phyloP scores from a whole-genome alignment of 257 asterid species.

The Avicennia marina region DNA sequence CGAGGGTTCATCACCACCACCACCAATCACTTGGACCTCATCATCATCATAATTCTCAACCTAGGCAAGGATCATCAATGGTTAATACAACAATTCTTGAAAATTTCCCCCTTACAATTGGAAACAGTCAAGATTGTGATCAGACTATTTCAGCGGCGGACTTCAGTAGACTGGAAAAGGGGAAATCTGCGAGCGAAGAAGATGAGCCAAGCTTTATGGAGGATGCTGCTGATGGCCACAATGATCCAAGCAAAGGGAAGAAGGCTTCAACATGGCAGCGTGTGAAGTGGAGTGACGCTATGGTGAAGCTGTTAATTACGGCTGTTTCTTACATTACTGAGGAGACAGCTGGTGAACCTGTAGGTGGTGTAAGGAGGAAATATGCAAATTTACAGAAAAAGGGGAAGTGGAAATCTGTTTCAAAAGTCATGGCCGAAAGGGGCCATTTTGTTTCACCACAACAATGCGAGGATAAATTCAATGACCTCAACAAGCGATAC shows the following conservation, averaged over 20 bases:
- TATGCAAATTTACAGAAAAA: conserved; percentile 54
- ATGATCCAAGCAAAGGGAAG: conserved; percentile 41
- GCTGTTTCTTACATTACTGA: conserved; percentile 75
- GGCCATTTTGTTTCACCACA: conserved; percentile 81
- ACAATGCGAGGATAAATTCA: conserved; percentile 91
- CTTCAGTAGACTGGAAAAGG: conserved; percentile 37
- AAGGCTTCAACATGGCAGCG: conserved; percentile 55
- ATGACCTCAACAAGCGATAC: conserved; percentile 81
- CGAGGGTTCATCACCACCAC: conserved; percentile 46
- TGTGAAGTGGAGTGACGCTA: conserved; percentile 49
- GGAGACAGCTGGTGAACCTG: conserved; percentile 44
- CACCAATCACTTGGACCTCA: conserved; percentile 25
- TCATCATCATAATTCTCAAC: conserved; percentile 31
- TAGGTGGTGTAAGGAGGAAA: conserved; percentile 40
- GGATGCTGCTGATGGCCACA: conserved; percentile 31
- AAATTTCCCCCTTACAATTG: conserved; percentile 52
- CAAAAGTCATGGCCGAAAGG: conserved; percentile 87
- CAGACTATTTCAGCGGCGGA: conserved; percentile 33
- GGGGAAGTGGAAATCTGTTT: conserved; percentile 81
- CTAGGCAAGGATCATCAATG: conserved; percentile 34
- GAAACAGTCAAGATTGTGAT: conserved; percentile 37
- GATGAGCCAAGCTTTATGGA: conserved; percentile 59
- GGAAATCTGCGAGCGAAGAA: conserved; percentile 60
- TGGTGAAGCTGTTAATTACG: conserved; percentile 64
- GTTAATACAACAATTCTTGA: conserved; percentile 38